Evolutionary conservation across 2,329 filamentous ascomycete genomes (phyloP), one percentile per base, ranked within the genome.

Genomic region (Teratosphaeria pseudoeucalypti): DNA sequence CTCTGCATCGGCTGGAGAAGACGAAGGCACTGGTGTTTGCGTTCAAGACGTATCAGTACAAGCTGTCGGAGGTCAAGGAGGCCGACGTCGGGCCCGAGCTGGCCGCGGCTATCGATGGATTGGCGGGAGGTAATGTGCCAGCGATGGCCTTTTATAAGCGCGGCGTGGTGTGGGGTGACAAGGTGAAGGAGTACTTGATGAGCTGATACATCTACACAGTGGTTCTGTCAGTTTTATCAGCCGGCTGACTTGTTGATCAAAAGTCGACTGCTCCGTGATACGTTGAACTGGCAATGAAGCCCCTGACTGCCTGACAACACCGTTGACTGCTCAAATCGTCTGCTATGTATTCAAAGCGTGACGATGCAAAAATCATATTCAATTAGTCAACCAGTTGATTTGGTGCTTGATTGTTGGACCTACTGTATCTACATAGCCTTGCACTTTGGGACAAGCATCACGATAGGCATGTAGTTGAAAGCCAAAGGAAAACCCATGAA

Each of bases 41-140:
- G 0, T 82, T 86, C 69, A 84, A 85, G 70, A 86, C 84, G 16
- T 86, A 85, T 69, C 72, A 78, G 60, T 85, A 86, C 69, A 76
- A 77, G 1, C 68, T 87, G 7, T 64, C 65, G 47, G 75, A 82
- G 56, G 72, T 87, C 54, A 83, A 81, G 66, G 77, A 77, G 4
- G 83, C 86, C 61, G 83, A 83, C 0, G 69, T 82, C 79, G 0
- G 78, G 80, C 39, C 53, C 65, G 77, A 77, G 7, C 67, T 86
- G 57, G 81, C 79, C 0, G 64, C 71, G 39, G 84, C 84, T 2
- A 82, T 86, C 67, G 83, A 86, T 60, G 84, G 84, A 0, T 66
- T 87, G 65, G 77, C 74, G 39, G 71, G 68, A 56, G 84, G 84
- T 0, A 85, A 73, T 74, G 80, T 80, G 54, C 83, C 83, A 1